phyloP scores from a whole-genome alignment of 2,329 filamentous ascomycete species.

The Nothophoma quercina region DNA sequence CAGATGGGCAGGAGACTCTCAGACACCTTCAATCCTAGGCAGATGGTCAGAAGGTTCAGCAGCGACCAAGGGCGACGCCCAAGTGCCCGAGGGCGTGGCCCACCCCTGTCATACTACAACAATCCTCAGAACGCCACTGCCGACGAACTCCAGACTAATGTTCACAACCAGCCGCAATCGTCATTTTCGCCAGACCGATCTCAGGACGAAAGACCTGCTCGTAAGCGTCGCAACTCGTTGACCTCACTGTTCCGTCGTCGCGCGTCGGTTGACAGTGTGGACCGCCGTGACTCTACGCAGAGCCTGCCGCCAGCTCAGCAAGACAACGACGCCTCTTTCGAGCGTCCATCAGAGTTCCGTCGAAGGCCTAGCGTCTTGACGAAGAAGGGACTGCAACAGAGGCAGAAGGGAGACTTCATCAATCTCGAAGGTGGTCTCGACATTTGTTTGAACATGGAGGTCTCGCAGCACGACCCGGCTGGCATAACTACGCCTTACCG shows the following conservation, averaged over 20 bases:
- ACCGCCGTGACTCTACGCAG: conserved; percentile 36
- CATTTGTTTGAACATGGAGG: conserved; percentile 87
- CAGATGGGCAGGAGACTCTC: conserved; percentile 40
- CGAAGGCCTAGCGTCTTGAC: conserved; percentile 54
- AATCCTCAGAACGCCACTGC: conserved; percentile 46
- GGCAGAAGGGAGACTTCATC: conserved; percentile 55
- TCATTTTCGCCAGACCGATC: conserved; percentile 48
- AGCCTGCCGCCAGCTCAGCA: conserved; percentile 28
- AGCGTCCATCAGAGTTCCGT: conserved; percentile 52
- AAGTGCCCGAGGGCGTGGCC: conserved; percentile 37
- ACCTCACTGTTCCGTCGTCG: conserved; percentile 46
- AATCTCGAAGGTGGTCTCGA: conserved; percentile 86
- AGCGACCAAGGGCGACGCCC: conserved; percentile 34
- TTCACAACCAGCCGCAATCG: conserved; percentile 37
- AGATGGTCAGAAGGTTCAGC: conserved; percentile 54
- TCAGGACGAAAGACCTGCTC: conserved; percentile 33
- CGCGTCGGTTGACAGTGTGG: conserved; percentile 38
- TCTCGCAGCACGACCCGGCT: conserved; percentile 82
- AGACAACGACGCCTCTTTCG: conserved; percentile 22
- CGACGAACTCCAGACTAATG: conserved; percentile 36
- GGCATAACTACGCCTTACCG: conserved; percentile 90
- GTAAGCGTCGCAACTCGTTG: conserved; percentile 45
- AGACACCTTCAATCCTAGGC: conserved; percentile 48
- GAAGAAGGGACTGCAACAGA: conserved; percentile 49
- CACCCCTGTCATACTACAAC: conserved; percentile 50